Evolutionary conservation across 768 basidiomycete species (phyloP).

Genomic region (Suillus cothurnatus): DNA sequence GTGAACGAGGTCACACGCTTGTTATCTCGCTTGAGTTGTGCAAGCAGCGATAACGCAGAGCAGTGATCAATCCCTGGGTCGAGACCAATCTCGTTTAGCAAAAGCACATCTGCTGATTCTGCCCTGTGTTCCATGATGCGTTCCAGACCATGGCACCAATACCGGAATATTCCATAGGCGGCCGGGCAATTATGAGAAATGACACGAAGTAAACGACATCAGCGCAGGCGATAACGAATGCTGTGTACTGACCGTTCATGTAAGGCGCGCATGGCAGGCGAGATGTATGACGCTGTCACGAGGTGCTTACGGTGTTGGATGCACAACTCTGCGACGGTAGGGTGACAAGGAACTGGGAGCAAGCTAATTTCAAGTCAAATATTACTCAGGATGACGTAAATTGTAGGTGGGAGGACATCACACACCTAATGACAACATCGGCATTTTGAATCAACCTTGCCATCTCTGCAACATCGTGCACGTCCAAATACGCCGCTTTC

Average conservation of each 20-base stretch:
- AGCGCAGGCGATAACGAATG: not conserved
- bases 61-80: conserved; percentile 92
- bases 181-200: not conserved
- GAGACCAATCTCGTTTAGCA: conserved; percentile 89
- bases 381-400: not conserved
- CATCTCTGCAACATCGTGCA: conserved; percentile 49
- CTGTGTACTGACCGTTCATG: conserved; percentile 54
- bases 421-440: conserved; percentile 85
- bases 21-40: conserved; percentile 47
- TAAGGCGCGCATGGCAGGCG: conserved; percentile 70
- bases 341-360: conserved; percentile 77
- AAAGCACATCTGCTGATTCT: conserved; percentile 57
- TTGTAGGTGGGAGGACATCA: conserved; percentile 1
- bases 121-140: conserved; percentile 46
- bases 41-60: conserved; percentile 75
- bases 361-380: conserved; percentile 49
- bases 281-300: conserved; percentile 91
- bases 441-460: conserved; percentile 55
- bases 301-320: conserved; percentile 71
- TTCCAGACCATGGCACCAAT: not conserved
- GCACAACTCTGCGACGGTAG: conserved; percentile 70
- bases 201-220: not conserved
- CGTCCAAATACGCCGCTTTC: conserved; percentile 58
- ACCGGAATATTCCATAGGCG: not conserved
- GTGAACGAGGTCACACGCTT: conserved; percentile 72